Evolutionary conservation across 345 rosid genomes (phyloP).

Genomic region (Syzygium oleosum): DNA sequence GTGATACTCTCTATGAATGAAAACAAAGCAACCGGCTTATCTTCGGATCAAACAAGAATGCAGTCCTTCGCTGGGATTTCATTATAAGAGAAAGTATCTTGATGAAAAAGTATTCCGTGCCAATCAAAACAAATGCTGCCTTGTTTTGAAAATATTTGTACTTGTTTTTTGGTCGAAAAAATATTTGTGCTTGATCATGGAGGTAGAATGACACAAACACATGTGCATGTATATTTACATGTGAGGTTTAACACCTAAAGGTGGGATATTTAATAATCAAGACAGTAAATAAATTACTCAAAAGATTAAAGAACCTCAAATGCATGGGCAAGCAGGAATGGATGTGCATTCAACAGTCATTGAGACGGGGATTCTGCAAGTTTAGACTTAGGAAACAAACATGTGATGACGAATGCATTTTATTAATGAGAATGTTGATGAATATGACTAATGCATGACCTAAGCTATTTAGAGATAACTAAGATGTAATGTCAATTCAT

Average conservation of each 20-base stretch:
- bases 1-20: too few species aligned
- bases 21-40: too few species aligned
- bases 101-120: too few species aligned
- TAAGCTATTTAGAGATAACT: neutral
- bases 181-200: neutral
- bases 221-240: neutral
- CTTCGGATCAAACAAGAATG: too few species aligned
- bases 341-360: neutral
- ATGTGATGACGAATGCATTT: neutral
- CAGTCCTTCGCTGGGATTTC: too few species aligned
- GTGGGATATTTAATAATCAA: neutral
- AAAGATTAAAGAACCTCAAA: neutral
- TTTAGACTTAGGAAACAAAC: neutral
- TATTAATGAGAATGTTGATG: neutral
- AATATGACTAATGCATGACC: neutral
- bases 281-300: neutral
- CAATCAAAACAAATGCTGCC: too few species aligned
- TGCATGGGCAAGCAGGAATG: neutral
- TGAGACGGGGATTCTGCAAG: neutral
- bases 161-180: too few species aligned
- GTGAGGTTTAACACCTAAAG: neutral
- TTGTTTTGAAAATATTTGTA: too few species aligned
- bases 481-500: neutral
- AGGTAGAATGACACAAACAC: neutral
- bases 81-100: too few species aligned